Conservation (phyloP, 345 rosid species). For the Citrus maxima region DNA sequence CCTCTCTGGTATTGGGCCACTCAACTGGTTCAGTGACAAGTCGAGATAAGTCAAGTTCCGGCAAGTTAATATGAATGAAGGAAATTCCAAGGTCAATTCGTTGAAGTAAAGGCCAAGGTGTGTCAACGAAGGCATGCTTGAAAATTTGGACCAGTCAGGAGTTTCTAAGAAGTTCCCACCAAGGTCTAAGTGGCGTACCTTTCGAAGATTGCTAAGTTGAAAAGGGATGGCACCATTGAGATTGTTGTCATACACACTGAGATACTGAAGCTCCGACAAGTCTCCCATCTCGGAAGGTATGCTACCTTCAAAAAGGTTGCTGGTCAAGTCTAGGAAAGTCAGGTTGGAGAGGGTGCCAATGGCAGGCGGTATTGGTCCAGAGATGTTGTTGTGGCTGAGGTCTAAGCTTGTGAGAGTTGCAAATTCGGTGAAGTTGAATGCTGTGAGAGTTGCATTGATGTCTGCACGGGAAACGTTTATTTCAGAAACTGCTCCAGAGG, state of each 20-base stretch:
- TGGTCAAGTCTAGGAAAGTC: constrained; percentile 39
- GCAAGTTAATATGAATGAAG: constrained; percentile 39
- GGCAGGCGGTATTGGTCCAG: constrained; percentile 30
- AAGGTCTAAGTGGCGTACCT: constrained; percentile 46
- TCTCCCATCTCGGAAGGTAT: constrained; percentile 40
- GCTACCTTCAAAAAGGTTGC: constrained; percentile 30
- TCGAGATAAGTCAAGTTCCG: constrained; percentile 52
- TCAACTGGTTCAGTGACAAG: constrained; percentile 40
- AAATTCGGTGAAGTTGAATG: constrained; percentile 48
- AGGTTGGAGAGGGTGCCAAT: constrained; percentile 40
- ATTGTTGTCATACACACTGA: constrained; percentile 38
- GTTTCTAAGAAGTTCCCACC: constrained; percentile 52
- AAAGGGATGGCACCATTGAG: constrained; percentile 45
- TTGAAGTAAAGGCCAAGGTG: constrained; percentile 41
- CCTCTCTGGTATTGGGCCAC: constrained; percentile 42
- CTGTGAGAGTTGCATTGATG: constrained; percentile 36
- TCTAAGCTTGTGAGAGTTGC: constrained; percentile 41
- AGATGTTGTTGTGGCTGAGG: constrained; percentile 26
- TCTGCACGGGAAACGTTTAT: constrained; percentile 33
- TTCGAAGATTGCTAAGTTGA: constrained; percentile 43
- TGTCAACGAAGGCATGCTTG: constrained; percentile 40
- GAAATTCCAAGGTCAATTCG: constrained; percentile 34
- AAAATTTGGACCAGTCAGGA: constrained; percentile 55
- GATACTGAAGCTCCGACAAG: constrained; percentile 37
- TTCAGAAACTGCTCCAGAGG: constrained; percentile 27